Evolutionary conservation across 1,284 basidiomycete genomes (phyloP), one percentile per base, ranked within the genome.

Genomic region (Cutaneotrichosporon curvatum): DNA sequence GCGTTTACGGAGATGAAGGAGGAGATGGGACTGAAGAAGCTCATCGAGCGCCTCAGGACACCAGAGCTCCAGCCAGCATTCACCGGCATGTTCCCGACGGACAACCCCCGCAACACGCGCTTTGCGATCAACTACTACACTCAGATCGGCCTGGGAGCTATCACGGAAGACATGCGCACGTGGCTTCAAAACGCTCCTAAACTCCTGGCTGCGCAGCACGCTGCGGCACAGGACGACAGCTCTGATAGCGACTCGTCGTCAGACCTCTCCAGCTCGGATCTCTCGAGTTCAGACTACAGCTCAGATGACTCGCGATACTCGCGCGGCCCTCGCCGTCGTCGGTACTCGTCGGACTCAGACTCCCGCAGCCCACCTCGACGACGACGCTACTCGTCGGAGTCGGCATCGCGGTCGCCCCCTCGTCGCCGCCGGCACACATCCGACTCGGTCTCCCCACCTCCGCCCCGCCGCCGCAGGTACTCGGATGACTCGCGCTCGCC

Each of bases 111-210:
- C 73, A 87, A 97, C 63, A 97, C 94, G 0, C 79, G 94, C 37
- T 98, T 98, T 74, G 81, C 90, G 5, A 96, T 98, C 82, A 98
- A 98, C 69, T 96, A 94, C 74, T 90, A 90, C 63, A 98, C 94
- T 2, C 89, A 86, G 65, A 85, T 98, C 58, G 90, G 89, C 0
- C 65, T 97, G 49, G 95, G 95, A 50, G 78, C 80, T 9, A 71
- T 96, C 50, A 98, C 94, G 0, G 94, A 98, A 70, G 85, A 86
- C 25, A 97, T 98, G 94, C 79, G 94, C 64, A 89, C 92, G 66
- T 90, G 91, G 65, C 76, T 98, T 48, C 90, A 90, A 77, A 91
- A 92, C 59, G 90, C 90, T 2, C 91, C 91, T 5, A 81, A 83
- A 50, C 65, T 94, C 32, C 85, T 95, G 55, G 85, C 94, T 79